Evolutionary conservation across 1,139 yeast species (phyloP), one percentile per base, ranked within the genome.

Genomic region (Scheffersomyces segobiensis): DNA sequence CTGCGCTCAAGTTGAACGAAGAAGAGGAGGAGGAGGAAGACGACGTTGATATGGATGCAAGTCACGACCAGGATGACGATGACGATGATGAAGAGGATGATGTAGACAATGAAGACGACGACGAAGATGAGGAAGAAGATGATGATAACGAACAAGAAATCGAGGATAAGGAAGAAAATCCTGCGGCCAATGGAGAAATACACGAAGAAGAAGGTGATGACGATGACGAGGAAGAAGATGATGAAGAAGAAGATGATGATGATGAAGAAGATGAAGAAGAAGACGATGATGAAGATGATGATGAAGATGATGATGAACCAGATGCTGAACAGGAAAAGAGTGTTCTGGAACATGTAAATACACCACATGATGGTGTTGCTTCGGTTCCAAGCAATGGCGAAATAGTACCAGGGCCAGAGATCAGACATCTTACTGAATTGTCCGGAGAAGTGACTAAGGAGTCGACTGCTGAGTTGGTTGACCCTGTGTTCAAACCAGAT

Each of bases 401-500:
- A 32, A 32, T 14, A 32, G 42, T 17, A 32, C 42, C 42, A 32
- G 17, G 42, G 8, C 42, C 42, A 8, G 26, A 48, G 50, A 20
- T 20, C 17, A 48, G 18, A n/a, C 26, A 20, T 17, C n/a, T 48
- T 20, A 26, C 21, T 14, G 50, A 48, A 48, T 24, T 48, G 17
- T 20, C 50, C n/a, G 24, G 50, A 24, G 52, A 51, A 8, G 39
- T 19, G 21, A 48, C 53, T 18, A 60, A 61, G 49, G 64, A 61
- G 54, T 57, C 62, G 7, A 61, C 62, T 14, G 61, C 63, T 20
- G 71, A 68, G 59, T 62, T 67, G 39, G 62, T 70, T 57, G 74
- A 71, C 57, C 74, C 74, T 17, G 70, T 64, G 4, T 68, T 71
- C 56, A 66, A 70, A 59, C 68, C 67, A 2, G 63, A 60, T 21